These are phyloP conservation scores for Musa troglodytarum DNA, from an alignment of 176 grass and related monocot genomes.

Conservation along the genomic window DNA sequence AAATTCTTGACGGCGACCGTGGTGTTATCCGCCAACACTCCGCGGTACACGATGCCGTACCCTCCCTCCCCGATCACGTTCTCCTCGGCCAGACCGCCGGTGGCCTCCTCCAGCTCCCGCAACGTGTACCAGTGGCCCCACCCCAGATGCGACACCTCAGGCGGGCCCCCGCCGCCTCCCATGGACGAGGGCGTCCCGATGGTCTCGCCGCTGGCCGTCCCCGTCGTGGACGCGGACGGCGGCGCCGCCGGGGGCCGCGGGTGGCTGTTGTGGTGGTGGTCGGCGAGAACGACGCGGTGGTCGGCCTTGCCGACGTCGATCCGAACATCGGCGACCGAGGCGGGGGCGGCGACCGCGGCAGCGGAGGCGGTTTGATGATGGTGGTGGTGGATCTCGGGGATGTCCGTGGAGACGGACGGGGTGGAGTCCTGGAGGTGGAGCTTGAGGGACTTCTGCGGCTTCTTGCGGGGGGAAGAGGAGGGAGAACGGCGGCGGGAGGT, in stretches of 20 bases:
- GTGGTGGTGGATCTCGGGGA: conserved; percentile 31
- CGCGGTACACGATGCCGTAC: conserved; percentile 68
- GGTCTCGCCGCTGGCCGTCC: conserved; percentile 31
- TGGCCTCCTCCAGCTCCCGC: conserved; percentile 64
- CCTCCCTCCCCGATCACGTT: conserved; percentile 80
- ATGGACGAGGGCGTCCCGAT: conserved; percentile 10
- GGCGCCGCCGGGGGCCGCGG: conserved; percentile 27
- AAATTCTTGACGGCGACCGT: conserved; percentile 79
- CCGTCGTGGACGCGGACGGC: conserved; percentile 15
- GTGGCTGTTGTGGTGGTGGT: conserved; percentile 12
- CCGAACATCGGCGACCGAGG: conserved; percentile 29
- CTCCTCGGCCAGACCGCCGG: conserved; percentile 33
- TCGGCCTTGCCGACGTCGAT: conserved; percentile 53
- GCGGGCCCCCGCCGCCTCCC: conserved; percentile 10
- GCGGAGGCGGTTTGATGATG: conserved; percentile 17
- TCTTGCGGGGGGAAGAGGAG: neutral
- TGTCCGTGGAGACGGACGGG: conserved; percentile 30
- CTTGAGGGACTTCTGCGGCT: conserved; percentile 36
- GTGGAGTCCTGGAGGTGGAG: conserved; percentile 30
- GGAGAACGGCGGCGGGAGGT: conserved; percentile 28
- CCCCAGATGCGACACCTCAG: conserved; percentile 50
- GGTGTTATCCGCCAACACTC: conserved; percentile 50
- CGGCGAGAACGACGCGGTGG: conserved; percentile 20
- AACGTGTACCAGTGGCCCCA: conserved; percentile 66
- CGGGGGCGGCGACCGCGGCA: neutral